Base-by-base conservation (phyloP, 805 yeast genomes). In the Metschnikowia dekortorum region DNA sequence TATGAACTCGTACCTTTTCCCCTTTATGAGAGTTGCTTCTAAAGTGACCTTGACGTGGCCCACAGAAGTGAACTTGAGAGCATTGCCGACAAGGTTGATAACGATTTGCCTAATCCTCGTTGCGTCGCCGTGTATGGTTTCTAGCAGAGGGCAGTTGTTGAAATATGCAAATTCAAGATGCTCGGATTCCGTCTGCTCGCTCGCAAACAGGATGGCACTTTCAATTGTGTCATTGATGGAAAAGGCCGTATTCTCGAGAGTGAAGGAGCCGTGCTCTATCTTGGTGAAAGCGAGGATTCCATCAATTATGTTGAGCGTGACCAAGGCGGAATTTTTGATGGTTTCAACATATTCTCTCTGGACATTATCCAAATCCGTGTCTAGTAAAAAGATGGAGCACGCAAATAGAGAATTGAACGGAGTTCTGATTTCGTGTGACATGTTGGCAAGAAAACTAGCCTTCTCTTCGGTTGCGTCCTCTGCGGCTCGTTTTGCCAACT, bases 401-500 rank as follows among this genome's bases (percentile, higher is more conserved):
- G 79, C 75, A 49, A 77, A 64, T 32, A 76, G 65, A 2, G 80
- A 76, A 56, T 80, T 79, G 62, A 79, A 79, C 1, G 83, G 83
- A 1, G 83, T 79, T 45, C 83, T 64, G 44, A 79, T 78, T 54
- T 79, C 83, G 56, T 79, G 83, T 1, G 82, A 78, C 83, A 79
- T 79, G 53, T 79, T 79, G 22, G 74, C 74, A 50, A 79, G 59
- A 58, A 79, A 79, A 47, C 79, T 76, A 4, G 82, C 79, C 62
- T 78, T 79, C 57, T 76, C 81, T 5, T 78, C 77, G 1, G 81
- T 77, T 4, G 82, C 81, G 47, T 75, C 80, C 52, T 77, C 81
- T 1, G 82, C 82, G 2, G 69, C 65, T 41, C 61, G 55, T 45
- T 69, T 69, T 8, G 74, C 73, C 9, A 72, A 49, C 55, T 75